phyloP scores from a whole-genome alignment of 2,329 filamentous ascomycete genomes.

The Cladosporium sp. region DNA sequence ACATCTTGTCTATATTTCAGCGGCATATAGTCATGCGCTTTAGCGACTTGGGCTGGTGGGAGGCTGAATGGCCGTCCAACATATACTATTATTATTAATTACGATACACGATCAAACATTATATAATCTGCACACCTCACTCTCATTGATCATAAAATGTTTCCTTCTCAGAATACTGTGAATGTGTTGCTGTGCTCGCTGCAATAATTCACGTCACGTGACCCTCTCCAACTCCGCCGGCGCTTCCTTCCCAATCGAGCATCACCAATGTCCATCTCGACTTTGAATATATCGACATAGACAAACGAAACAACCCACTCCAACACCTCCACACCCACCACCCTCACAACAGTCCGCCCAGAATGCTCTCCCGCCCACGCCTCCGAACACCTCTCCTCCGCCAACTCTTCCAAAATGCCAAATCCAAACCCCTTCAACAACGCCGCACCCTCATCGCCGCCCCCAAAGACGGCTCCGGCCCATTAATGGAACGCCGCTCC shows the following conservation, averaged over 20 bases:
- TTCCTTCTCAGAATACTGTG: not conserved
- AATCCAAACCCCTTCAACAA: constrained; percentile 18
- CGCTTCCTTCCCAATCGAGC: constrained; percentile 19
- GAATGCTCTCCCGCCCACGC: constrained; percentile 33
- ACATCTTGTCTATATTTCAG: constrained; percentile 11
- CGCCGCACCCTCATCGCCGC: constrained; percentile 52
- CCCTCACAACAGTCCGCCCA: constrained; percentile 10
- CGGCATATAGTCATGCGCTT: constrained; percentile 12
- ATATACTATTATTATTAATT: constrained; percentile 1
- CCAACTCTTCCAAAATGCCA: constrained; percentile 16
- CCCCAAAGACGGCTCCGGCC: constrained; percentile 53
- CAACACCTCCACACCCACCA: not conserved
- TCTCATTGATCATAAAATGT: too few species aligned
- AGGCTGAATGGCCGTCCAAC: not conserved
- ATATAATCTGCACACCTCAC: not conserved
- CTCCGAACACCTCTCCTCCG: constrained; percentile 22
- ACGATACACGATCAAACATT: not conserved
- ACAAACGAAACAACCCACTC: not conserved
- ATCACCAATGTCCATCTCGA: constrained; percentile 13
- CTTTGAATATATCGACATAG: constrained; percentile 15
- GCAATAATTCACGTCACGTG: not conserved
- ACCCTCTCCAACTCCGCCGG: not conserved
- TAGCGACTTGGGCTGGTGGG: constrained; percentile 5
- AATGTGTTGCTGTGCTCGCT: not conserved
- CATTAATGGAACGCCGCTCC: constrained; percentile 54